Conservation (phyloP, 345 rosid genomes). For the Melaleuca quinquenervia region DNA sequence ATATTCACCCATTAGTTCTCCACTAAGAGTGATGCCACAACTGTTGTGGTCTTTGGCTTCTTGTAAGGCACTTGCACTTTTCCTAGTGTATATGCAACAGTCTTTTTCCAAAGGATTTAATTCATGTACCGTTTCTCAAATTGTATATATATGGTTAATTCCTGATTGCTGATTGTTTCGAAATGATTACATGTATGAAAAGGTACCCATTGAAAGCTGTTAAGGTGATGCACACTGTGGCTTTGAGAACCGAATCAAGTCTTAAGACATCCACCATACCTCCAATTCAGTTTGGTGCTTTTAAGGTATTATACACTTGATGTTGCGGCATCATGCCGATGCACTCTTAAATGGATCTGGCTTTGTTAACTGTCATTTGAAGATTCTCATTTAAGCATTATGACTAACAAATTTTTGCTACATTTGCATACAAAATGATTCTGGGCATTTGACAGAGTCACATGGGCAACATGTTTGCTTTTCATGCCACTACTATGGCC, state of each 20-base stretch:
- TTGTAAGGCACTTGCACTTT: not conserved
- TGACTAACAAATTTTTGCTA: not conserved
- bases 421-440: not conserved
- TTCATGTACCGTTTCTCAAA: not conserved
- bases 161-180: not conserved
- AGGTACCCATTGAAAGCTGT: constrained; percentile 94
- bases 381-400: not conserved
- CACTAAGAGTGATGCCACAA: not conserved
- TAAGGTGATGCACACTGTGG: constrained; percentile 91
- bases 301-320: constrained; percentile 32
- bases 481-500: constrained; percentile 91
- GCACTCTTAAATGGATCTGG: not conserved
- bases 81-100: not conserved
- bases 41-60: not conserved
- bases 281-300: constrained; percentile 29
- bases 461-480: constrained; percentile 99
- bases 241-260: constrained; percentile 82
- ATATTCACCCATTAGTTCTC: not conserved
- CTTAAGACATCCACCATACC: constrained; percentile 42
- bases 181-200: not conserved
- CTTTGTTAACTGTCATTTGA: not conserved
- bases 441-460: constrained; percentile 43
- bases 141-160: not conserved
- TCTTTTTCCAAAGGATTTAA: not conserved
- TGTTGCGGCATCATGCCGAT: not conserved